Evolutionary conservation across 2,329 filamentous ascomycete species (phyloP).

Genomic region (Aspergillus japonicus): DNA sequence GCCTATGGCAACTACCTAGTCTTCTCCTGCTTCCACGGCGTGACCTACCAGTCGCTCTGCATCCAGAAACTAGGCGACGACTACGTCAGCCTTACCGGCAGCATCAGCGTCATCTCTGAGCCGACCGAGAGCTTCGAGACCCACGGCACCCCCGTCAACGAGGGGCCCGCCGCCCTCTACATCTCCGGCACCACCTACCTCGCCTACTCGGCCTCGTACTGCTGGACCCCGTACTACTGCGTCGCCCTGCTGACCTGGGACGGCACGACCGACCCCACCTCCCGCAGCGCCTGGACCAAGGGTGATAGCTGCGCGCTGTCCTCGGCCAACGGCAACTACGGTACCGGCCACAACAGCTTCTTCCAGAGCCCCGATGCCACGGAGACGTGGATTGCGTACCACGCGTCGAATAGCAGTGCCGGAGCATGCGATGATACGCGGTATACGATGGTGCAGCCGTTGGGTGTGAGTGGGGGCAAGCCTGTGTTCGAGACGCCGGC

Average conservation of each 20-base stretch:
- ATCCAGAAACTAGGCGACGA: constrained; percentile 14
- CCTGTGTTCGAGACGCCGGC: neutral
- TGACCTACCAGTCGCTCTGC: constrained; percentile 22
- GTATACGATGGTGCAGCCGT: constrained; percentile 55
- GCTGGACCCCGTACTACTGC: constrained; percentile 56
- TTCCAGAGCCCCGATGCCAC: constrained; percentile 56
- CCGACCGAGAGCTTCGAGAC: constrained; percentile 55
- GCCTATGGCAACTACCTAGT: constrained; percentile 55
- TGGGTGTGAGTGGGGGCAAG: constrained; percentile 51
- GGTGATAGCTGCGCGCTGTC: constrained; percentile 50
- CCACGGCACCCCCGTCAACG: constrained; percentile 53
- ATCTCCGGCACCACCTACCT: constrained; percentile 54
- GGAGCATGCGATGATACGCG: constrained; percentile 55
- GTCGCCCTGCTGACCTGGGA: constrained; percentile 57
- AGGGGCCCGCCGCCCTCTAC: constrained; percentile 56
- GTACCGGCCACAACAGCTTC: constrained; percentile 59
- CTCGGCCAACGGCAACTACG: constrained; percentile 57
- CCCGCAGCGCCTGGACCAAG: constrained; percentile 52
- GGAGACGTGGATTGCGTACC: constrained; percentile 57
- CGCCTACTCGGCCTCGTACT: constrained; percentile 56
- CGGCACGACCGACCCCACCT: constrained; percentile 49
- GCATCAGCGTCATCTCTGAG: constrained; percentile 50
- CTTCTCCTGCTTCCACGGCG: constrained; percentile 52
- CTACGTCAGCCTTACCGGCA: constrained; percentile 36
- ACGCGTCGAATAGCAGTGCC: constrained; percentile 51